These are phyloP conservation scores for Peronospora belbahrii DNA, from an alignment of 352 stramenopile genomes.

Conservation along the genomic window DNA sequence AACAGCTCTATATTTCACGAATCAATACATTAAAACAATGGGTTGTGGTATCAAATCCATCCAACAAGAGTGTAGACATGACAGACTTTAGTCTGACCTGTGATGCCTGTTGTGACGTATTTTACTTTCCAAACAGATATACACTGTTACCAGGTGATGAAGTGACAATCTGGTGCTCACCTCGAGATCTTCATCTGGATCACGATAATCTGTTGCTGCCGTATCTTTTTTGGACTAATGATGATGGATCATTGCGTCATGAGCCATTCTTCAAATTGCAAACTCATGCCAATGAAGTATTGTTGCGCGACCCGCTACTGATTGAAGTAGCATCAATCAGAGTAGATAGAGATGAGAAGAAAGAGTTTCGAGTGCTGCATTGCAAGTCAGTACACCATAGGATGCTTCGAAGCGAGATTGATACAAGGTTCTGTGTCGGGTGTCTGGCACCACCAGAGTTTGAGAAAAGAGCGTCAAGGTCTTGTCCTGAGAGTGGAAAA, in stretches of 20 bases:
- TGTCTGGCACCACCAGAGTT: conserved; percentile 52
- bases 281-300: conserved; percentile 42
- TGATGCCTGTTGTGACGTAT: conserved; percentile 36
- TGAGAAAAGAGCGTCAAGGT: conserved; percentile 15
- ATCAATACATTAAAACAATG: conserved; percentile 64
- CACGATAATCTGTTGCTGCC: conserved; percentile 69
- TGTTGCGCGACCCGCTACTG: conserved; percentile 67
- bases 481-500: conserved; percentile 26
- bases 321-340: conserved; percentile 76
- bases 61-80: conserved; percentile 57
- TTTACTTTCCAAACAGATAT: conserved; percentile 61
- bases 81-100: conserved; percentile 55
- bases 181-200: conserved; percentile 49
- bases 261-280: conserved; percentile 46
- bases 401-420: conserved; percentile 21
- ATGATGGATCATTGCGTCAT: conserved; percentile 48
- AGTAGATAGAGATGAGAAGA: conserved; percentile 48
- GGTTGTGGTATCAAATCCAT: conserved; percentile 79
- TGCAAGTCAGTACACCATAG: conserved; percentile 47
- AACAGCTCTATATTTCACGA: conserved; percentile 81
- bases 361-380: conserved; percentile 73
- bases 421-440: conserved; percentile 50
- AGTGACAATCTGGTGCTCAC: conserved; percentile 75
- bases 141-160: conserved; percentile 68
- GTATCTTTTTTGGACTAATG: conserved; percentile 76